A percentile compares a stretch with the other conserved stretches of the same genome.
phyloP scores from a whole-genome alignment of 495 filamentous ascomycete species.

The Aspergillus asperescens region DNA sequence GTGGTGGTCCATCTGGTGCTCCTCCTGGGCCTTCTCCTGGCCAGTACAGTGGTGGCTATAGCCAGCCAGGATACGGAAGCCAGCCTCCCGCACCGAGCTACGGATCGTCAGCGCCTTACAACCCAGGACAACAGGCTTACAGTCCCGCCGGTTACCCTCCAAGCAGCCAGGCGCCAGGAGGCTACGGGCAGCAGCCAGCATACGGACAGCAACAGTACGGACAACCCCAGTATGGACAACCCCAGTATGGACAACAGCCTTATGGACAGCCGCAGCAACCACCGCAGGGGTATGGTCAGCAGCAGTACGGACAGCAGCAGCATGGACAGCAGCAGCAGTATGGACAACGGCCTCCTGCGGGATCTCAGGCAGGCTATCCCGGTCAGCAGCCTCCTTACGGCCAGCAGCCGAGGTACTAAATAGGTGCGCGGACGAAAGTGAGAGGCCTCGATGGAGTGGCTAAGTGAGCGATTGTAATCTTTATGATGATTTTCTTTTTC shows the following conservation, averaged over 20 bases:
- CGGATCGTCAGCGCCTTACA: slow-evolving; percentile 15
- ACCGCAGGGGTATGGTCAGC: background rate
- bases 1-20: slow-evolving; percentile 20
- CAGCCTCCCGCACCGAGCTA: slow-evolving; percentile 9
- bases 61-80: slow-evolving; percentile 13
- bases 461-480: slow-evolving; percentile 2
- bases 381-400: slow-evolving; percentile 6
- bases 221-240: background rate
- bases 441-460: background rate
- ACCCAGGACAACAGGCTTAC: slow-evolving; percentile 15
- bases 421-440: background rate
- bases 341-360: slow-evolving; percentile 2
- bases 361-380: background rate
- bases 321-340: background rate
- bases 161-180: slow-evolving; percentile 18
- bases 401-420: slow-evolving; percentile 6
- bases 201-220: slow-evolving; percentile 4
- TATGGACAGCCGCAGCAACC: background rate
- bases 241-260: background rate
- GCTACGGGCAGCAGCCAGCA: slow-evolving; percentile 21
- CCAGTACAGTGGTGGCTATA: slow-evolving; percentile 32
- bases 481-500: background rate
- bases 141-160: slow-evolving; percentile 18
- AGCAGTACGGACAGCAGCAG: slow-evolving; percentile 3
- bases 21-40: slow-evolving; percentile 24